Base-by-base conservation (phyloP, 306 rosid species). In the Pyrus pyrifolia region DNA sequence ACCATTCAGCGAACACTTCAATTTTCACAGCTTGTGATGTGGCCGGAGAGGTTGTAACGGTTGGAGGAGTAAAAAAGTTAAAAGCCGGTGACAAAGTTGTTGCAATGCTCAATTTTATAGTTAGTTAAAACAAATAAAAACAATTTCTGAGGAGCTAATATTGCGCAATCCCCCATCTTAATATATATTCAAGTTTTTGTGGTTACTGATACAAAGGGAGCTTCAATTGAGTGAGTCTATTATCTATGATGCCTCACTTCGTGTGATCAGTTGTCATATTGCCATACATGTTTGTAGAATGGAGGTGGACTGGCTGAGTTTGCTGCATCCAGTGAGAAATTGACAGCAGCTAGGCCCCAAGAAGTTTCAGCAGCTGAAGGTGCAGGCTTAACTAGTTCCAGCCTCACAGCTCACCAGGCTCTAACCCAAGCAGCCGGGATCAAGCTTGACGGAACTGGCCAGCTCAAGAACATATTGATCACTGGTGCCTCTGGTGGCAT, bases 241-340 rank as follows among this genome's bases (percentile, higher is more conserved):
- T 38, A 38, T 38, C 44, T 38, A 38, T 38, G 44, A 8, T 38
- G 44, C 44, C 44, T 38, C 44, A 38, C 44, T 6, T 38, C 44
- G 44, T 38, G 44, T 8, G 44, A 38, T 38, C 44, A 8, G 44
- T 38, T 38, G 44, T 38, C 44, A 8, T 38, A 38, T 8, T 38
- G 44, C 44, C 44, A 38, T 38, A 38, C 8, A 38, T 38, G 44
- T 38, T 38, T 8, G 68, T 81, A 91, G 93, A 55, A 74, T 49
- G 97, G 91, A 80, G 97, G 93, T 69, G 93, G 92, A 72, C 76
- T 91, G 15, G 92, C 93, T 15, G 93, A 89, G 80, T 91, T 70
- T 78, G 86, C 76, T n/a, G 91, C 85, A 67, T 85, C 89, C 5
- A 58, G 80, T 15, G 89, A 77, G 76, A 83, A 63, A 75, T 57